phyloP scores from a whole-genome alignment of 164 flowering plant genomes.

The Paratinospora sagittata region DNA sequence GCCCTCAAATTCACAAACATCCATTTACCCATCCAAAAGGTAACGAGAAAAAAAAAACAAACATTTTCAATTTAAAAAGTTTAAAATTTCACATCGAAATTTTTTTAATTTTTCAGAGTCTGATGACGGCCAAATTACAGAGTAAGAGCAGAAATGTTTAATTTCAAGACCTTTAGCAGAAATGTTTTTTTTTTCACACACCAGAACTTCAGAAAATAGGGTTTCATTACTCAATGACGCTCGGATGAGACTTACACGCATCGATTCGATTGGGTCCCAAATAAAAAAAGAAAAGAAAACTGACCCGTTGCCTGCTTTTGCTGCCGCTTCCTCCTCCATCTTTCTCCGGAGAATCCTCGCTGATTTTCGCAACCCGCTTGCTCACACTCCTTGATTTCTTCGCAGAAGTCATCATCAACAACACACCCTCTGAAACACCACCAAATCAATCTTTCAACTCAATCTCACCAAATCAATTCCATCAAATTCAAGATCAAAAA shows the following conservation, averaged over 20 bases:
- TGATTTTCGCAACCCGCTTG: constrained; percentile 35
- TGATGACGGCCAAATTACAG: no score
- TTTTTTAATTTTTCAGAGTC: no score
- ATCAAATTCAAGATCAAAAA: not conserved
- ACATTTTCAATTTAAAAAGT: no score
- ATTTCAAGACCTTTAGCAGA: not conserved
- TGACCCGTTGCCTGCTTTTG: constrained; percentile 49
- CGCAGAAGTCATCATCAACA: constrained; percentile 39
- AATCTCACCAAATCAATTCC: not conserved
- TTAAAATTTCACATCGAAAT: no score
- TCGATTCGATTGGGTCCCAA: not conserved
- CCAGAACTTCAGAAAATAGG: no score
- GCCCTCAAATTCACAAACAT: no score
- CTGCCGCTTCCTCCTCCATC: constrained; percentile 36
- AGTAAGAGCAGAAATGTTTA: no score
- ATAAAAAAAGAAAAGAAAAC: constrained; percentile 1
- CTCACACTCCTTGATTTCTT: constrained; percentile 45
- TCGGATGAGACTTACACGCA: not conserved
- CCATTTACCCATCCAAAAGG: not conserved
- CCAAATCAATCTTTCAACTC: not conserved
- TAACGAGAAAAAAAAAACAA: no score
- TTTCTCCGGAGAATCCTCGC: constrained; percentile 41
- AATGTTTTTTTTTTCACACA: no score
- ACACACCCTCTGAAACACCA: not conserved
- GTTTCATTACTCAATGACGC: not conserved